Conservation (phyloP, 441 rosid genomes). For the Flueggea neowawraea region DNA sequence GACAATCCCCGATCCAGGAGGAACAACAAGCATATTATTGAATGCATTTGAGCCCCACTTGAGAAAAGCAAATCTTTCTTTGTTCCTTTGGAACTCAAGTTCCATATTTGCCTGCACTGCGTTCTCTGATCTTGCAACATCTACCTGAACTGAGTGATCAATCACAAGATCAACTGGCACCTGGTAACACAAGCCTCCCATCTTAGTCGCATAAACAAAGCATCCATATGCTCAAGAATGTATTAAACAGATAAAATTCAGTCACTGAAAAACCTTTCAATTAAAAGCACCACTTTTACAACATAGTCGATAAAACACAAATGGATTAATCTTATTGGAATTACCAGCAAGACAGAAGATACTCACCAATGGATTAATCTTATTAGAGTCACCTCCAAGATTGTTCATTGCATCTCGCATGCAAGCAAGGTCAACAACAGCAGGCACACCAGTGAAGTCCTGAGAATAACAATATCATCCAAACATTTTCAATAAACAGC, state of each 20-base stretch:
- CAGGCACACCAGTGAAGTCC: constrained; percentile 99
- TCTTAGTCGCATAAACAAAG: constrained; percentile 1
- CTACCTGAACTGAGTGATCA: constrained; percentile 99
- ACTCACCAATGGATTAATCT: constrained; percentile 89
- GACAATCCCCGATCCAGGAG: constrained; percentile 99
- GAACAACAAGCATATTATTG: constrained; percentile 97
- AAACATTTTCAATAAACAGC: neutral
- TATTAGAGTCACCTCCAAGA: constrained; percentile 90
- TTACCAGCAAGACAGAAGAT: constrained; percentile 1
- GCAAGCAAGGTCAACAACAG: constrained; percentile 97
- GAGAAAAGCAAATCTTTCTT: constrained; percentile 95
- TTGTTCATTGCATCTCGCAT: constrained; percentile 99
- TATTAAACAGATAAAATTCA: too few species aligned
- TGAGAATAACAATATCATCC: constrained; percentile 26
- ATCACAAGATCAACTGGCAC: constrained; percentile 99
- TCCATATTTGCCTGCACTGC: constrained; percentile 98
- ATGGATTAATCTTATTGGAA: neutral
- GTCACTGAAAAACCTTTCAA: neutral
- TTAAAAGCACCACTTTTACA: neutral
- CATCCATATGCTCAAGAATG: too few species aligned
- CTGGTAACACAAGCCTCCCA: constrained; percentile 29
- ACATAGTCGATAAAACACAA: neutral
- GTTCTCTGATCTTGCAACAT: constrained; percentile 93
- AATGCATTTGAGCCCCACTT: constrained; percentile 98
- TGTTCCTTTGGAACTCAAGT: constrained; percentile 93